These are phyloP conservation scores for Guadua angustifolia DNA, from an alignment of 176 grass and related monocot species.

Conservation along the genomic window DNA sequence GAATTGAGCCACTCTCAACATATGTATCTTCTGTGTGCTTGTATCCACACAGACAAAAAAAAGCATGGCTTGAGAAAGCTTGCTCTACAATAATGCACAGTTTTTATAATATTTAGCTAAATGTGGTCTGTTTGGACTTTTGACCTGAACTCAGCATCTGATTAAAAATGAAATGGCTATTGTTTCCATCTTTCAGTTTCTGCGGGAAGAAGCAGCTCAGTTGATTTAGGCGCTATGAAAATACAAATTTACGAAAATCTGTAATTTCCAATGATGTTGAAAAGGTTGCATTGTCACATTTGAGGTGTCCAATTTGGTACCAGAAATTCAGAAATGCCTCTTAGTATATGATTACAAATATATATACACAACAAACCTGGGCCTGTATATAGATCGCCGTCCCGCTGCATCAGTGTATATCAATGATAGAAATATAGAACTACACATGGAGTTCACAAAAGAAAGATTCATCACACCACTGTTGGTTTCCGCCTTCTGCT, in stretches of 20 bases:
- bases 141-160: neutral
- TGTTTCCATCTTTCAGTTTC: constrained; percentile 25
- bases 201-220: neutral
- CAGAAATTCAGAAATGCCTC: neutral
- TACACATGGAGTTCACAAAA: neutral
- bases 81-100: constrained; percentile 45
- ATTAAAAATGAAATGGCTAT: constrained; percentile 18
- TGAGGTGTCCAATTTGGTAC: neutral
- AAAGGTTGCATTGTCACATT: neutral
- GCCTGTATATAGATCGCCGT: neutral
- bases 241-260: neutral
- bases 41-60: neutral
- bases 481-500: constrained; percentile 30
- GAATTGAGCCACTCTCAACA: constrained; percentile 45
- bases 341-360: neutral
- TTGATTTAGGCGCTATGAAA: neutral
- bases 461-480: neutral
- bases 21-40: constrained; percentile 14
- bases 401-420: neutral
- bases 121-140: neutral
- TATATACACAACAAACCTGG: neutral
- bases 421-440: neutral
- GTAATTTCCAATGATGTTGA: neutral
- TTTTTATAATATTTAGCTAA: neutral
- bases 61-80: constrained; percentile 17